Evolutionary conservation across 148 eudicot genomes (phyloP).

Genomic region (Vaccinium vitisidaea): DNA sequence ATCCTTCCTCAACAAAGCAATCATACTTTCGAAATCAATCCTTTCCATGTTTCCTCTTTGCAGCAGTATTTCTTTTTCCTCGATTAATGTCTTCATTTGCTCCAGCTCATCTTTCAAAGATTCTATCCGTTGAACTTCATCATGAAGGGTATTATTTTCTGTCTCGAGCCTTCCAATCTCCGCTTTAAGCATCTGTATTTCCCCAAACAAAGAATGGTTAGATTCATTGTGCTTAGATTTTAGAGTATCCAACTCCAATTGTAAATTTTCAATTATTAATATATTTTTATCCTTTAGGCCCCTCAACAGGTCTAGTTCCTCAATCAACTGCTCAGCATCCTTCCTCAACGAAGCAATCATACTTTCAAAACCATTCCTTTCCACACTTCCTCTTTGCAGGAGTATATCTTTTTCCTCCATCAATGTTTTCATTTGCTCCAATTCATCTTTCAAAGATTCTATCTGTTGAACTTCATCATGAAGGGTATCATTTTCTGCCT

Average conservation of each 20-base stretch:
- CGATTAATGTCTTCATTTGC: slow-evolving; percentile 33
- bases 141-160: slow-evolving; percentile 39
- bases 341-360: slow-evolving; percentile 28
- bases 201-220: background rate
- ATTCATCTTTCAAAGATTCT: slow-evolving; percentile 33
- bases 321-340: slow-evolving; percentile 41
- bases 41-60: slow-evolving; percentile 29
- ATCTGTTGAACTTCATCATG: slow-evolving; percentile 30
- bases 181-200: too few species aligned
- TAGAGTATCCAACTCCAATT: slow-evolving; percentile 47
- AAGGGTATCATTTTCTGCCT: slow-evolving; percentile 38
- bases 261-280: slow-evolving; percentile 33
- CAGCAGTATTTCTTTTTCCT: slow-evolving; percentile 44
- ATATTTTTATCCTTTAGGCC: slow-evolving; percentile 49
- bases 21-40: slow-evolving; percentile 31
- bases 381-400: slow-evolving; percentile 29
- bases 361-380: slow-evolving; percentile 34
- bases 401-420: slow-evolving; percentile 47
- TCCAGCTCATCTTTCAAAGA: slow-evolving; percentile 39
- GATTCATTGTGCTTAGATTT: slow-evolving; percentile 28
- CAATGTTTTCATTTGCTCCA: slow-evolving; percentile 39
- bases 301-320: slow-evolving; percentile 46
- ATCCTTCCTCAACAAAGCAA: slow-evolving; percentile 36
- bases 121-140: slow-evolving; percentile 30
- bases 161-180: slow-evolving; percentile 28